Base-by-base conservation (phyloP, 2,329 filamentous ascomycete species). In the Pseudogymnoascus sp. region DNA sequence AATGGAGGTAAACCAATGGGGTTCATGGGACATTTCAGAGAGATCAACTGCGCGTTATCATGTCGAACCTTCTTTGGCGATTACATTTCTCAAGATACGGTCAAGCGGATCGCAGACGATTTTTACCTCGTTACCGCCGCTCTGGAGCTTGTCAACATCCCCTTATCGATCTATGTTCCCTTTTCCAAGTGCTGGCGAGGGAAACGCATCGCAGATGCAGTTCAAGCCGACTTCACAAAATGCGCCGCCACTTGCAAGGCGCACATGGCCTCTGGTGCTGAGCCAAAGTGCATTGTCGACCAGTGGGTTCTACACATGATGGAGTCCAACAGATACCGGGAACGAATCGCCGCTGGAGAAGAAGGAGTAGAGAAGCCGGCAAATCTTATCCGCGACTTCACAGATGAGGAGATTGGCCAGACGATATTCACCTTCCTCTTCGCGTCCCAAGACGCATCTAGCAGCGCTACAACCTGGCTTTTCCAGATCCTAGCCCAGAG, bases 21-120 rank as follows among this genome's bases (percentile, higher is more conserved):
- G 0, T 92, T 87, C 78, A 91, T 92, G 86, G 77, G 80, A 15
- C 76, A 82, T 37, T 90, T 92, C 74, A 84, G 89, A 66, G 88
- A 92, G 74, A 82, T 92, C 71, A 90, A 90, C 78, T 90, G 87
- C 70, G 89, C 89, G 3, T 76, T 92, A 1, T 90, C 88, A 6
- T 90, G 87, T 76, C 83, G 88, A 58, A 92, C 89, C 7, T 92
- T 92, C 70, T 88, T 91, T 55, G 89, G 89, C 25, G 82, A 90
- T 75, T 92, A 92, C 77, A 90, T 91, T 74, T 84, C 83, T 7
- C 82, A 90, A 45, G 82, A 85, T 64, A 81, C 83, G 4, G 83
- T 92, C 62, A 86, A 89, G 77, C 87, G 82, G 72, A 89, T 92
- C 63, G 86, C 88, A 15, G 85, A 91, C 69, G 88, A 92, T 74